Conservation (phyloP, 2,329 filamentous ascomycete species). For the Lasiodiplodia theobromae region DNA sequence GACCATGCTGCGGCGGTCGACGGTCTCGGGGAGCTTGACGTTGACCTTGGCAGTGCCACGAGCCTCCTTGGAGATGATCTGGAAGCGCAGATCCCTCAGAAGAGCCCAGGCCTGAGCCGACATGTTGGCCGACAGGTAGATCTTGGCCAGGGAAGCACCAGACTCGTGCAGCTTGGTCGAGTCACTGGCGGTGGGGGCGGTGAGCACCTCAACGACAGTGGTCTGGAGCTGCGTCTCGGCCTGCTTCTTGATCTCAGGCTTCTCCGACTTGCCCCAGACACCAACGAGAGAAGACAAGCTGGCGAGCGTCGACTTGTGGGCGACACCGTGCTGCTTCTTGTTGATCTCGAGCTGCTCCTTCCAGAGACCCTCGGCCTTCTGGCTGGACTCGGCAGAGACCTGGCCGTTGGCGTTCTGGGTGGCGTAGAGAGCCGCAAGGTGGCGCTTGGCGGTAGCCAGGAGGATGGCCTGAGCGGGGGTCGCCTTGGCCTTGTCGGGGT, state of each 20-base stretch:
- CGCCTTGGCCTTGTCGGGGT: slow-evolving; percentile 22
- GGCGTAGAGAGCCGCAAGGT: slow-evolving; percentile 42
- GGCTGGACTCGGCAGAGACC: slow-evolving; percentile 32
- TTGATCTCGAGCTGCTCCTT: slow-evolving; percentile 47
- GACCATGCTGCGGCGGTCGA: slow-evolving; percentile 40
- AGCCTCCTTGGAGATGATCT: slow-evolving; percentile 56
- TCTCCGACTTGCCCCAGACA: slow-evolving; percentile 49
- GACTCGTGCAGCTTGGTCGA: slow-evolving; percentile 59
- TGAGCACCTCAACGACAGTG: slow-evolving; percentile 45
- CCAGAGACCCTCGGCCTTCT: slow-evolving; percentile 48
- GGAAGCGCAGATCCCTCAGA: slow-evolving; percentile 53
- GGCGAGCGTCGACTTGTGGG: slow-evolving; percentile 47
- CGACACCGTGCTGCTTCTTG: slow-evolving; percentile 46
- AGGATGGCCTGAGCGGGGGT: slow-evolving; percentile 12
- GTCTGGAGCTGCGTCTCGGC: slow-evolving; percentile 38
- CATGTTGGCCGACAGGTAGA: slow-evolving; percentile 43
- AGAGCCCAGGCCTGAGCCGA: slow-evolving; percentile 23
- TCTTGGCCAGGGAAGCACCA: slow-evolving; percentile 55
- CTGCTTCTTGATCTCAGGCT: slow-evolving; percentile 47
- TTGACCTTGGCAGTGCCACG: slow-evolving; percentile 33
- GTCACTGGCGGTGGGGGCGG: slow-evolving; percentile 45
- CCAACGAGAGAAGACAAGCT: slow-evolving; percentile 47
- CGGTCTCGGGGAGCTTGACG: slow-evolving; percentile 42
- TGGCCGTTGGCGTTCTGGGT: slow-evolving; percentile 38
- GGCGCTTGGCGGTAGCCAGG: slow-evolving; percentile 29